Base-by-base conservation (phyloP, 192 early-diverging fungal genomes). In the Paraglomus occultum region DNA sequence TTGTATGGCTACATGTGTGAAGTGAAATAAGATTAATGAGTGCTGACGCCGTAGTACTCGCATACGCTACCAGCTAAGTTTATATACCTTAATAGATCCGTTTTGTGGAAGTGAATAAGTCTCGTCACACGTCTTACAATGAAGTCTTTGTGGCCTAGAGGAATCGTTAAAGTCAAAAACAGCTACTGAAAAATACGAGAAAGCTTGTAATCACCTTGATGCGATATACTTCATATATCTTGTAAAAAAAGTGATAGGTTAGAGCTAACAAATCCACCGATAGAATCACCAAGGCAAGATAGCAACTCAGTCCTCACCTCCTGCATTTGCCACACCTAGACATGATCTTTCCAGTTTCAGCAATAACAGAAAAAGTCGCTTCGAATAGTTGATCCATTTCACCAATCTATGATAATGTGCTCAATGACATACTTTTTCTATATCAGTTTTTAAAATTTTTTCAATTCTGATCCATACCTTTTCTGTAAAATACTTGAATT, bases 271-370 rank as follows among this genome's bases (percentile, higher is more conserved):
- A n/a, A n/a, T n/a, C n/a, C n/a, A n/a, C n/a, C n/a, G n/a, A n/a
- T n/a, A n/a, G n/a, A n/a, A n/a, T n/a, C n/a, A n/a, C n/a, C n/a
- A n/a, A n/a, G n/a, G n/a, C n/a, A n/a, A n/a, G n/a, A n/a, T n/a
- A n/a, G n/a, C n/a, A n/a, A n/a, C n/a, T n/a, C n/a, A n/a, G n/a
- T n/a, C n/a, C n/a, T n/a, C n/a, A 76, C 60, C 80, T 39, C 67
- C 73, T 76, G 59, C 82, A 83, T 67, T 73, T 80, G 44, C 82
- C 82, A 53, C 82, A 83, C 42, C 78, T 84, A 15, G 83, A 82
- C 10, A 83, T 18, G 2, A 71, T 43, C 64, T 76, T 75, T 12
- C 82, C 82, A 0, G 82, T 79, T 22, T 71, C 64, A 38, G 83
- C 73, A 11, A 83, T 51, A 18, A 84, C 72, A 3, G 83, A 85